Base-by-base conservation (phyloP, 352 stramenopile genomes). In the Globisporangium canariense region DNA sequence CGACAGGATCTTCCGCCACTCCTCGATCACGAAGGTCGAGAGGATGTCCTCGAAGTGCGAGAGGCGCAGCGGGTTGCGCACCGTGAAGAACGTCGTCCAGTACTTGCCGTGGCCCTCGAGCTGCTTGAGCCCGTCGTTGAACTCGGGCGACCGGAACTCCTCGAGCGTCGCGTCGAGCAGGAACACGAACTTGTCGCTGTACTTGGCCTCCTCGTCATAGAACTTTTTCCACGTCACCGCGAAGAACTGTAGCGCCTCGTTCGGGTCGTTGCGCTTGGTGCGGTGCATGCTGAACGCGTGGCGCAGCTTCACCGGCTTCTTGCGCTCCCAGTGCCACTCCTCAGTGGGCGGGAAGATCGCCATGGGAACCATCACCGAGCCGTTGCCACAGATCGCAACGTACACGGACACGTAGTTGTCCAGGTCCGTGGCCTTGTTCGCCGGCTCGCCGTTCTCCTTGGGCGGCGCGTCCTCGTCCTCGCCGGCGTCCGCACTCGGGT, bases 171-270 rank as follows among this genome's bases (percentile, higher is more conserved):
- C 77, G 64, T 94, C 86, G 32, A 94, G 66, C 53, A 94, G 53
- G 54, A 94, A 93, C 22, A 75, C 76, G 58, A 93, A 94, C 66
- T 92, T 91, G 74, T 94, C 86, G 60, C 78, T 90, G 79, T 92
- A 92, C 71, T 90, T 92, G 62, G 86, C 86, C 43, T 94, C 83
- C 65, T 94, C 86, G 20, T 94, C 86, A 66, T 92, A 94, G 71
- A 91, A 92, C 66, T 94, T 94, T 65, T 91, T 92, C 86, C 86
- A 94, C 47, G 86, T 92, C 64, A 92, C 83, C 1, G 83, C 86
- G 58, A 94, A 94, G 70, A 94, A 94, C 68, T 94, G 81, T 45
- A 94, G 65, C 28, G 86, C 86, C 58, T 94, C 82, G 56, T 54
- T 83, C 28, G 86, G 83, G 58, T 94, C 83, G 43, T 90, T 75